Evolutionary conservation across 805 yeast genomes (phyloP), one percentile per base, ranked within the genome.

Genomic region (Zygoascus biomembranicola): DNA sequence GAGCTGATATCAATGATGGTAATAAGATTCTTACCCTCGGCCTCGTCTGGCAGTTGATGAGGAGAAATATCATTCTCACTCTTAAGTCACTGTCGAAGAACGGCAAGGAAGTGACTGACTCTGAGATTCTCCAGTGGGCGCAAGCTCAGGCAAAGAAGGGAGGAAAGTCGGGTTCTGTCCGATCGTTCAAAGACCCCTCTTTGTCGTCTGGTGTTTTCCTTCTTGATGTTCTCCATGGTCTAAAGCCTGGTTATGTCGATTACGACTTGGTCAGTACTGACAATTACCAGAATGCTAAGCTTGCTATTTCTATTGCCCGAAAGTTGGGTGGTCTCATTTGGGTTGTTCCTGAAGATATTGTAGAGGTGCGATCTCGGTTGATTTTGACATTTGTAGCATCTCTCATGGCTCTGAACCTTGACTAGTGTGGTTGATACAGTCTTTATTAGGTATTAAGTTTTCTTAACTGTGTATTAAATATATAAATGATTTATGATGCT

Each of bases 331-430:
- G 97, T 43, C 81, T 94, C 68, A 94, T 94, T 65, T 94, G 97
- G 97, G 78, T 94, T 62, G 97, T 94, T n/a, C 99, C 99, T n/a
- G 99, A 94, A 71, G 99, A 94, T 73, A 94, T 94, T 65, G 87
- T 84, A 64, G 98, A 92, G 73, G 97, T 94, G 45, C 86, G 98
- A 72, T 79, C 96, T 46, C 82, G 98, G 70, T 82, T 94, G 73
- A 87, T 94, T 54, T 79, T 90, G 68, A 90, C 98, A 0, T 94
- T 94, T 69, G 88, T 94, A 57, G 99, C 97, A 52, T 88, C 97
- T 50, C 80, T 94, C 70, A 94, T 94, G 99, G 75, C 90, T 9
- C 70, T 87, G 51, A 59, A 60, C 43, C 44, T 57, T 43, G 52
- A 49, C 44, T 56, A 54, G 31, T 6, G 28, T 18, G 47, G 28